Evolutionary conservation across 2,329 filamentous ascomycete species (phyloP), one percentile per base, ranked within the genome.

Genomic region (Ophiostoma pallidulum): DNA sequence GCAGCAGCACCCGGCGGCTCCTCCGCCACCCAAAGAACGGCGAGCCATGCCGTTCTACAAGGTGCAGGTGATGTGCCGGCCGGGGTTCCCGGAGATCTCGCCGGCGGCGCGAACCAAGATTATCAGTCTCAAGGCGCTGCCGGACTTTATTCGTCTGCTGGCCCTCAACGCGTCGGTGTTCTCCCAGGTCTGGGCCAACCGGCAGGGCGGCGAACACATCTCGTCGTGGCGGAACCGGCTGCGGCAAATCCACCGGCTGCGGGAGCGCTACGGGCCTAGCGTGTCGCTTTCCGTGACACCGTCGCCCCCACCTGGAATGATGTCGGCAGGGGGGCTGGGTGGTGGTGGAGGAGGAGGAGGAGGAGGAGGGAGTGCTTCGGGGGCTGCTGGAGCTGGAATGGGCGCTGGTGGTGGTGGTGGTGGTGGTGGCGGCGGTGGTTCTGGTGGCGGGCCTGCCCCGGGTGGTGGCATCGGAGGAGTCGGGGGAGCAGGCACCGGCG

Each of bases 121-220:
- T 57, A 77, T 98, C 50, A 90, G 84, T 14, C 77, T 91, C 28
- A 82, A 80, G 56, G 87, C 87, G 12, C 72, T 98, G 8, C 86
- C 90, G 0, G 77, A 81, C 9, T 94, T 96, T 60, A 86, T 96
- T 45, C 82, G 92, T 32, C 80, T 95, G 40, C 72, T 97, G 16
- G 88, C 91, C 1, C 77, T 98, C 53, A 97, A 96, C 60, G 90
- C 92, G 0, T 94, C 87, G 13, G 87, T 97, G 8, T 96, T 97
- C 63, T 88, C 86, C 2, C 77, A 84, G 38, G 90, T 96, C n/a
- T 96, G 91, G 88, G 78, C 79, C 40, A 81, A 79, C 58, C 75
- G 81, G 40, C 78, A 84, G 53, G 84, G 82, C 6, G 84, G 84
- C 48, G 89, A 94, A 62, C 82, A 94, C 59, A 75, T 92, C 26